These are phyloP conservation scores for Dictyostelium citrinum DNA, from an alignment of 78 protist species.

Conservation along the genomic window DNA sequence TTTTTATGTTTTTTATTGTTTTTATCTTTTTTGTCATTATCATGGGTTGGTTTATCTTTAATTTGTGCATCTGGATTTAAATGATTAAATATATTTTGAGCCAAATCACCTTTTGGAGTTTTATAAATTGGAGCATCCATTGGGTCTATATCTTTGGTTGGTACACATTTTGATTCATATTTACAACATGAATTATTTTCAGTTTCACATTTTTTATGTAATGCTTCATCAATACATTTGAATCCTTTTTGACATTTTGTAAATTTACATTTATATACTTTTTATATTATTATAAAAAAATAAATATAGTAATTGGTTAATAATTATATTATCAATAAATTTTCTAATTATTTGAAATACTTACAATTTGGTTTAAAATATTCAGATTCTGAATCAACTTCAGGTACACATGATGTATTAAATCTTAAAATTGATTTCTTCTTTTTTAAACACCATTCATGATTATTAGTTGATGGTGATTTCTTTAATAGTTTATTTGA, in stretches of 20 bases:
- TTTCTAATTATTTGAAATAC: background rate
- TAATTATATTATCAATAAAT: too few relatives aligned
- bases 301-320: too few relatives aligned
- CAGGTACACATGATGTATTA: constrained; percentile 1
- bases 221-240: background rate
- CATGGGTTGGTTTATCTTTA: background rate
- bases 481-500: background rate
- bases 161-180: constrained; percentile 4
- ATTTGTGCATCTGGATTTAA: background rate
- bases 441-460: constrained; percentile 18
- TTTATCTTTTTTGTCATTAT: background rate
- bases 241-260: background rate
- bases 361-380: constrained; percentile 14
- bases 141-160: background rate
- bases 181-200: background rate
- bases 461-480: background rate
- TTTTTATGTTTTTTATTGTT: background rate
- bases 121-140: background rate
- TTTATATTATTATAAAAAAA: background rate
- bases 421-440: background rate
- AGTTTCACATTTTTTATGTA: background rate
- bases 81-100: background rate
- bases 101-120: background rate
- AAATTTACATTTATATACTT: constrained; percentile 21
- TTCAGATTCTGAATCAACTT: background rate